Percentiles rank a stretch among this genome's conserved stretches.
Evolutionary conservation across 2,329 filamentous ascomycete species (phyloP).

Genomic region (Diplocarpon rosae): DNA sequence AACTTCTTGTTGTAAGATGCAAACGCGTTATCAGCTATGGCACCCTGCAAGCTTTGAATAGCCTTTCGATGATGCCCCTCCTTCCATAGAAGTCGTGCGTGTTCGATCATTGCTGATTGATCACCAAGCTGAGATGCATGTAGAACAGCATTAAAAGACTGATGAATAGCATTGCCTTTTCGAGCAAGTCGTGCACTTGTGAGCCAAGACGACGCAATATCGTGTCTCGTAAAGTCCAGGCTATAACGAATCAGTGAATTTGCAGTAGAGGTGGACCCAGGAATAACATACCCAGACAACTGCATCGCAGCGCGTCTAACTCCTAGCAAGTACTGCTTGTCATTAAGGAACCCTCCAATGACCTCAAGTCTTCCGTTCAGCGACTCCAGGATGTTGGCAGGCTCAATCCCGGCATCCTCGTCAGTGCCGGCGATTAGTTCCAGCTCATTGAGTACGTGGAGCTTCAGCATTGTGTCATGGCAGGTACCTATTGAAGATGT

Average conservation of each 20-base stretch:
- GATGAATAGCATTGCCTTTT: conserved; percentile 72
- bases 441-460: conserved; percentile 81
- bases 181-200: conserved; percentile 75
- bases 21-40: conserved; percentile 74
- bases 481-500: conserved; percentile 75
- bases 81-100: conserved; percentile 85
- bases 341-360: conserved; percentile 75
- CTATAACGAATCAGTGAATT: conserved; percentile 24
- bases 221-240: conserved; percentile 51
- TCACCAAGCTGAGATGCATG: conserved; percentile 79
- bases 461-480: conserved; percentile 73
- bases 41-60: conserved; percentile 79
- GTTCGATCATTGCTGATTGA: conserved; percentile 82
- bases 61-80: conserved; percentile 90
- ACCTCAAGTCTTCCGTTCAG: conserved; percentile 74
- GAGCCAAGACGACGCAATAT: conserved; percentile 78
- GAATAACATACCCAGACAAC: conserved; percentile 46
- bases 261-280: neutral
- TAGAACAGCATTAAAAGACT: conserved; percentile 88
- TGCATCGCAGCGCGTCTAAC: conserved; percentile 83
- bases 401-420: conserved; percentile 25
- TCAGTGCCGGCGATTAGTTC: conserved; percentile 56
- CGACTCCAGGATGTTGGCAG: conserved; percentile 37
- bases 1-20: conserved; percentile 30
- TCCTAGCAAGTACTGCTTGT: conserved; percentile 89